Conservation (phyloP, 2,329 filamentous ascomycete species). For the Ophidiomyces ophidiicola region DNA sequence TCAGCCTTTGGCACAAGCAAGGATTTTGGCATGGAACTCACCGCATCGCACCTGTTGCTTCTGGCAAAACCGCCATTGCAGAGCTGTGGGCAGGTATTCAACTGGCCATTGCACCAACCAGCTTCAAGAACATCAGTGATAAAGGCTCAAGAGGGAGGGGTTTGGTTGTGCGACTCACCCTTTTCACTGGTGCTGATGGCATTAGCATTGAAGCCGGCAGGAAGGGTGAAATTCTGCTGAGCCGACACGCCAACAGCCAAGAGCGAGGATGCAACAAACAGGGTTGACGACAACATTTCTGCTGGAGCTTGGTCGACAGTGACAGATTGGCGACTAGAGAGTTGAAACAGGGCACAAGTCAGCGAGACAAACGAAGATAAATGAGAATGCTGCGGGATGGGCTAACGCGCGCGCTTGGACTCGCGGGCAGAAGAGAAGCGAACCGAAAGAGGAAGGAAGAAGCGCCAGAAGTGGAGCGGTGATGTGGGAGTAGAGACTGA, state of each 20-base stretch:
- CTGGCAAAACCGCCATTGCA: slow-evolving; percentile 42
- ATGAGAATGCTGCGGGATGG: too few relatives aligned
- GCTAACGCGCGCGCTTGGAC: too few relatives aligned
- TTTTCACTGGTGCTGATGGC: slow-evolving; percentile 28
- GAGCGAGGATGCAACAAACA: slow-evolving; percentile 38
- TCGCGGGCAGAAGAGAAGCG: too few relatives aligned
- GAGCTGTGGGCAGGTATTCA: slow-evolving; percentile 48
- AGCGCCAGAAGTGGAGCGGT: too few relatives aligned
- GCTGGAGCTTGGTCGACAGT: neutral
- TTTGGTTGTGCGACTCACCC: slow-evolving; percentile 18
- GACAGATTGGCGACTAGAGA: neutral
- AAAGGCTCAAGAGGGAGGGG: neutral
- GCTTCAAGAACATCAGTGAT: slow-evolving; percentile 21
- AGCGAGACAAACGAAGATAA: neutral
- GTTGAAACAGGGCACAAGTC: neutral
- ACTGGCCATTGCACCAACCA: slow-evolving; percentile 48
- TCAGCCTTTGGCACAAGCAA: slow-evolving; percentile 1
- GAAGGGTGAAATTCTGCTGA: slow-evolving; percentile 25
- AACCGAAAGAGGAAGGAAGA: too few relatives aligned
- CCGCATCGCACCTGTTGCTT: slow-evolving; percentile 45
- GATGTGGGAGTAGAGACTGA: too few relatives aligned
- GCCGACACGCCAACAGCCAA: slow-evolving; percentile 36
- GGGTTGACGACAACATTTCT: slow-evolving; percentile 32
- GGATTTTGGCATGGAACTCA: slow-evolving; percentile 38
- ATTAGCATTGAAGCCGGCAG: slow-evolving; percentile 33